phyloP scores from a whole-genome alignment of 352 stramenopile genomes.

The Globisporangium rhizosaccharum region DNA sequence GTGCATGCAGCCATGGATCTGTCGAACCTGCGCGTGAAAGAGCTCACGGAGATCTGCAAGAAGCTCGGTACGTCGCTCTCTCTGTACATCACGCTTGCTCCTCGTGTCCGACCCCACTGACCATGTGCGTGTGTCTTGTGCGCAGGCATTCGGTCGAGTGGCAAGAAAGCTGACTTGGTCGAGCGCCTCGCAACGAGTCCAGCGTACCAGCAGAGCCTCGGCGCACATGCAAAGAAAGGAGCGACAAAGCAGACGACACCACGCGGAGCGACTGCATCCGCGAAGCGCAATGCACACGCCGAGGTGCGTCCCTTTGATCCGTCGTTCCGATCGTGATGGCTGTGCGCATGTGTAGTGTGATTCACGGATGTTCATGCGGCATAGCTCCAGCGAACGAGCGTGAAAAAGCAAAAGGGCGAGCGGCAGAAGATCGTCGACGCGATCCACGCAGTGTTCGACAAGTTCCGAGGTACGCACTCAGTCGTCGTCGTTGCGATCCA shows the following conservation, averaged over 20 bases:
- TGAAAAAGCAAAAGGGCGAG: constrained; percentile 55
- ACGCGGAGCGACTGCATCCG: constrained; percentile 13
- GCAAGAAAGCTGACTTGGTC: constrained; percentile 73
- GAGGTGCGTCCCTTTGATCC: neutral
- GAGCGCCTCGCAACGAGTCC: constrained; percentile 61
- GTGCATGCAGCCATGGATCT: constrained; percentile 43
- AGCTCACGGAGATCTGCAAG: constrained; percentile 81
- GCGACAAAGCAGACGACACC: constrained; percentile 24
- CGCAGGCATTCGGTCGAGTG: constrained; percentile 59
- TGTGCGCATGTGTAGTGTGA: neutral
- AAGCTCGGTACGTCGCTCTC: constrained; percentile 11
- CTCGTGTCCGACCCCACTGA: neutral
- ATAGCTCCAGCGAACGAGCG: constrained; percentile 12
- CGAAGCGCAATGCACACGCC: neutral
- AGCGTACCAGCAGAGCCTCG: constrained; percentile 32
- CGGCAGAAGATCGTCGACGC: constrained; percentile 24
- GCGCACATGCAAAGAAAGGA: constrained; percentile 19
- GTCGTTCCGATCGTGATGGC: neutral
- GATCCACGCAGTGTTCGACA: constrained; percentile 55
- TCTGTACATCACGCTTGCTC: neutral
- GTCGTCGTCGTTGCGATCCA: too few relatives aligned
- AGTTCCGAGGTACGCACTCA: constrained; percentile 41
- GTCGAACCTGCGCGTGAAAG: constrained; percentile 62
- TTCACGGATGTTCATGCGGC: neutral
- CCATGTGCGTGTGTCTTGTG: neutral